Percentiles rank a stretch among this genome's conserved stretches.
Conservation (phyloP, 192 early-diverging fungal genomes). For the Entomortierella chlamydospora region DNA sequence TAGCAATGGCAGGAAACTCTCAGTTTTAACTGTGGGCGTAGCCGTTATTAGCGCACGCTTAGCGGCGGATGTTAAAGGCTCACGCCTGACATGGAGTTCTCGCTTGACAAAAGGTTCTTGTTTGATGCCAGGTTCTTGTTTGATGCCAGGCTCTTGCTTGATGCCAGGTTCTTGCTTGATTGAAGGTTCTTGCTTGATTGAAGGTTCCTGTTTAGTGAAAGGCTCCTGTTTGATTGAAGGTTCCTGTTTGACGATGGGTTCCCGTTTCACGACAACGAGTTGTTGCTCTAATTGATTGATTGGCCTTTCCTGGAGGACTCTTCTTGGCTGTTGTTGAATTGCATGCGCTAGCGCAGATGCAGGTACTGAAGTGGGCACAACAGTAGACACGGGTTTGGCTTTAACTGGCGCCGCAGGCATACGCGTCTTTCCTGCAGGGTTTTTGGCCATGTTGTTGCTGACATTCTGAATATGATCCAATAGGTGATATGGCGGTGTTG, state of each 20-base stretch:
- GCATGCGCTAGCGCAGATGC: not conserved
- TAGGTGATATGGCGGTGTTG: not conserved
- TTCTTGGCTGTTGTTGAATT: not conserved
- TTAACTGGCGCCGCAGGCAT: not conserved
- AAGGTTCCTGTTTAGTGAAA: not conserved
- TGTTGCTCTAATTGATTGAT: not conserved
- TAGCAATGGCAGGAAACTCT: not conserved
- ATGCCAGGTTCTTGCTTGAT: not conserved
- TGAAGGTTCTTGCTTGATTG: not conserved
- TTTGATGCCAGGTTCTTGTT: not conserved
- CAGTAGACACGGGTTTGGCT: not conserved
- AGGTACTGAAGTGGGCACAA: not conserved
- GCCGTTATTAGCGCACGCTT: not conserved
- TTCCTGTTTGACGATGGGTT: not conserved
- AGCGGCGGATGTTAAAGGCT: not conserved
- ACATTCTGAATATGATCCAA: not conserved
- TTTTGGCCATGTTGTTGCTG: not conserved
- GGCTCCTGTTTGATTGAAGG: conserved; percentile 6
- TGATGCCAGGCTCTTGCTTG: not conserved
- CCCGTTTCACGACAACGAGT: not conserved
- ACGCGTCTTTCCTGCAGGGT: conserved; percentile 1
- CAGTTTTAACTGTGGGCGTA: not conserved
- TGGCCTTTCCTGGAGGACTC: conserved; percentile 5
- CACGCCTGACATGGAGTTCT: not conserved
- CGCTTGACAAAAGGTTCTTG: conserved; percentile 1